Base-by-base conservation (phyloP, 2,329 filamentous ascomycete genomes). In the Gnomoniopsis sp. region DNA sequence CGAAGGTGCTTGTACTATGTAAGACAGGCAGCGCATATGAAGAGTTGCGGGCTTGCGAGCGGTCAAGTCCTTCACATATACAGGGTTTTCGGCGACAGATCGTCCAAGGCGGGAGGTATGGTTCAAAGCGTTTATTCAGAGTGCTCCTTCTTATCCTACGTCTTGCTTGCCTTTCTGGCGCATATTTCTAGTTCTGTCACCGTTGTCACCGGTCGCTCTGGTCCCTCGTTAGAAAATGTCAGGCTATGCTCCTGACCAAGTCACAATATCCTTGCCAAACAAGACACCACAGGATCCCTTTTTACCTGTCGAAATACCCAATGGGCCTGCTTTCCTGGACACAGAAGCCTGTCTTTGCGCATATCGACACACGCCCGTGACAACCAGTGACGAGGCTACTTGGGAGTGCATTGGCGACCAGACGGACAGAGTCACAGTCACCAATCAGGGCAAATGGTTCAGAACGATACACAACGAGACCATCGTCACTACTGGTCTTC, bases 401-500 rank as follows among this genome's bases (percentile, higher is more conserved):
- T 79, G 76, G 76, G 74, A 76, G 59, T 79, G 76, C 61, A 73
- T 77, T 33, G 75, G 76, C 14, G 75, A 78, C 59, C 75, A 77
- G 61, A 77, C 74, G 0, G 65, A 75, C 47, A 69, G 68, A 1
- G 68, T 75, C 1, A 76, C 76, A 55, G 61, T 59, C 2, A 66
- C 67, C 19, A 73, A 64, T 21, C 69, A 65, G 3, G 76, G 76
- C 4, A 78, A 77, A 59, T 79, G 76, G 76, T 79, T 75, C 59
- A 66, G 70, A 14, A 66, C 70, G 23, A 53, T 67, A 2, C 64
- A 71, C 22, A 66, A 62, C 12, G 68, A 58, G 15, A 62, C 12
- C 30, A 64, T 62, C 2, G 41, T 67, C 23, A 56, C 65, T 19
- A 15, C n/a, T 33, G 11, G 34, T 11, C 59, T 71, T 10, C 65